These are phyloP conservation scores for Pseudocohnilembus persalinus DNA, from an alignment of 169 alveolate species.

Conservation along the genomic window DNA sequence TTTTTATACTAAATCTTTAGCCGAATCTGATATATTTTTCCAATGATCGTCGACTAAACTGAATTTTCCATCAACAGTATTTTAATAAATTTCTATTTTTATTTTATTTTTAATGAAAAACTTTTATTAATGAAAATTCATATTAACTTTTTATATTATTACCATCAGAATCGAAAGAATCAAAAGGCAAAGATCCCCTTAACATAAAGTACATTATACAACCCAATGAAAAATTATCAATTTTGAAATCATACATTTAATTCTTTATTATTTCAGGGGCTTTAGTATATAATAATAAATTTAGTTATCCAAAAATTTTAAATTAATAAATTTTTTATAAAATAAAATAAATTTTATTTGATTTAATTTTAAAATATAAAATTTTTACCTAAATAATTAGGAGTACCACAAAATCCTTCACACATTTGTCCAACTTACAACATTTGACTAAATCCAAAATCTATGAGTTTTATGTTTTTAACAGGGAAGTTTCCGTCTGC, in stretches of 20 bases:
- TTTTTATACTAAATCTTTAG: constrained; percentile 64
- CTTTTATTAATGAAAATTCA: constrained; percentile 73
- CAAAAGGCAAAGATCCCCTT: constrained; percentile 49
- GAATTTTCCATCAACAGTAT: constrained; percentile 37
- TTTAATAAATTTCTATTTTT: constrained; percentile 54
- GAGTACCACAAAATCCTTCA: not conserved
- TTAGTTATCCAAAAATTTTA: not conserved
- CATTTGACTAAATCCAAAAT: constrained; percentile 25
- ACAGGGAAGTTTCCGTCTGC: not conserved
- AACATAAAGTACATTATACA: constrained; percentile 17
- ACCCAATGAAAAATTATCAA: constrained; percentile 29
- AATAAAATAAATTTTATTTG: not conserved
- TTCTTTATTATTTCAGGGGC: constrained; percentile 38
- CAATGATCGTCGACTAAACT: constrained; percentile 47
- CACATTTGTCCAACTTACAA: not conserved
- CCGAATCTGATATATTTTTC: constrained; percentile 52
- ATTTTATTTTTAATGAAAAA: constrained; percentile 68
- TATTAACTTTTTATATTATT: constrained; percentile 51
- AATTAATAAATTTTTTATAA: not conserved
- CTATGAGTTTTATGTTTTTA: constrained; percentile 12
- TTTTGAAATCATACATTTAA: constrained; percentile 8
- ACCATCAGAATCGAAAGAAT: constrained; percentile 66
- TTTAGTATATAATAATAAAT: constrained; percentile 36
- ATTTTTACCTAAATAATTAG: not conserved
- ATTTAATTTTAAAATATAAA: not conserved